Percentiles rank a stretch among this genome's conserved stretches.
Evolutionary conservation across 2,329 filamentous ascomycete genomes (phyloP).

Genomic region (Pseudogymnoascus sp.): DNA sequence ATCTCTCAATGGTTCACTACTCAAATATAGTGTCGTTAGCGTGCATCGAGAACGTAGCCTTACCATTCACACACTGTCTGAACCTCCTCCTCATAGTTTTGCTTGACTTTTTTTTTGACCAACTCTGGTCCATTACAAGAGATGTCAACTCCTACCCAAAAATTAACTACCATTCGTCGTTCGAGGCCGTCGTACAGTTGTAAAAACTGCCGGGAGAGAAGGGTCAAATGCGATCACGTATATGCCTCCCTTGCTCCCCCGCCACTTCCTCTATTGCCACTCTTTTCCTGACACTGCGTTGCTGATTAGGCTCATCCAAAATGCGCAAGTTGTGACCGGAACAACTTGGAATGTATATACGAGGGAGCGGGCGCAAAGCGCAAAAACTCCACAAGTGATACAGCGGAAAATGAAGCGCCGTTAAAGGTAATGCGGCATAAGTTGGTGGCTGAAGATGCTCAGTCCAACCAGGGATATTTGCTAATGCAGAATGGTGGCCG

Average conservation of each 20-base stretch:
- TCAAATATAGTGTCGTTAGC: too few relatives aligned
- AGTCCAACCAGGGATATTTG: conserved; percentile 6
- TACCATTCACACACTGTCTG: too few relatives aligned
- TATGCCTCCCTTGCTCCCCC: neutral
- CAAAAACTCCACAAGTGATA: neutral
- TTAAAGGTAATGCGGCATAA: neutral
- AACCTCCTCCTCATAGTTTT: too few relatives aligned
- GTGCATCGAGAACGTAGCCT: too few relatives aligned
- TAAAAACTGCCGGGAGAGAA: neutral
- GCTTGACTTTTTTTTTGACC: neutral
- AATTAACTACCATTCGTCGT: neutral
- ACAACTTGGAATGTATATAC: neutral
- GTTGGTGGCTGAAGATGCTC: neutral
- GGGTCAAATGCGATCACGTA: neutral
- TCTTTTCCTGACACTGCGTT: neutral
- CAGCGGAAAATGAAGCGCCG: neutral
- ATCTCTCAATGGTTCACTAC: too few relatives aligned
- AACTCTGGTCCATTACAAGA: neutral
- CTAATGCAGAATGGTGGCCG: conserved; percentile 35
- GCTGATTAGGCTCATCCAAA: neutral
- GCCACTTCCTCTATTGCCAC: neutral
- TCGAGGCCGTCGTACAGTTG: neutral
- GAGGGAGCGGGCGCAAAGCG: neutral
- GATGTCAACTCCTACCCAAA: neutral
- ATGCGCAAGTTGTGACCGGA: neutral